Evolutionary conservation across 1,284 basidiomycete genomes (phyloP).

Genomic region (Naganishia sp.): DNA sequence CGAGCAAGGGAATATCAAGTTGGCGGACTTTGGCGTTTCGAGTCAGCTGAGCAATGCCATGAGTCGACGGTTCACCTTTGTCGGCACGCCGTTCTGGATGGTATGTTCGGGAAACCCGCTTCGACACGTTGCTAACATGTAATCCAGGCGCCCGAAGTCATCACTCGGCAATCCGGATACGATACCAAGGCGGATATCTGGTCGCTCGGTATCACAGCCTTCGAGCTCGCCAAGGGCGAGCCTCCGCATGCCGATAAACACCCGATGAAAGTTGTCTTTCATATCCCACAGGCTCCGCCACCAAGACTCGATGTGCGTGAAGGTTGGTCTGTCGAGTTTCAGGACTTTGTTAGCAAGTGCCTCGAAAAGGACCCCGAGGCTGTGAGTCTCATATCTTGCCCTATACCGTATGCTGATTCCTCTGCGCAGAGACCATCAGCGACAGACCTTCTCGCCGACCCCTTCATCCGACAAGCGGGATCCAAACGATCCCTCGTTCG

Average conservation of each 20-base stretch:
- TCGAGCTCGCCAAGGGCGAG: slow-evolving; percentile 92
- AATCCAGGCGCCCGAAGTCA: slow-evolving; percentile 81
- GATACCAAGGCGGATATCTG: slow-evolving; percentile 96
- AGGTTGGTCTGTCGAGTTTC: slow-evolving; percentile 76
- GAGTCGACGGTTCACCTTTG: slow-evolving; percentile 88
- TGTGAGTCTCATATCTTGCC: slow-evolving; percentile 57
- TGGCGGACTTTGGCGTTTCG: slow-evolving; percentile 95
- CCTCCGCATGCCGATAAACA: slow-evolving; percentile 84
- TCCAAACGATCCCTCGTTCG: slow-evolving; percentile 80
- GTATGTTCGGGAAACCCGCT: background rate
- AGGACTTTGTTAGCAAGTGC: slow-evolving; percentile 88
- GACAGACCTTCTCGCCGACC: slow-evolving; percentile 85
- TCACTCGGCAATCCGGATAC: slow-evolving; percentile 80
- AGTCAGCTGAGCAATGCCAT: slow-evolving; percentile 76
- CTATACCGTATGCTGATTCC: slow-evolving; percentile 32
- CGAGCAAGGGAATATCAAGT: slow-evolving; percentile 87
- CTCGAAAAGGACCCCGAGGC: slow-evolving; percentile 85
- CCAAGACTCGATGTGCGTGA: slow-evolving; percentile 78
- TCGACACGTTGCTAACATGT: background rate
- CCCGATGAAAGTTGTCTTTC: slow-evolving; percentile 84
- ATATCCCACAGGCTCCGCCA: slow-evolving; percentile 86
- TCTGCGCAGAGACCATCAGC: slow-evolving; percentile 75
- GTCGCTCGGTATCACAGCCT: slow-evolving; percentile 92
- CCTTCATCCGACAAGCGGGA: slow-evolving; percentile 81
- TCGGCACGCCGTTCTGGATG: slow-evolving; percentile 89